Evolutionary conservation across 345 rosid genomes (phyloP).

Genomic region (Mallotus nudiflorus): DNA sequence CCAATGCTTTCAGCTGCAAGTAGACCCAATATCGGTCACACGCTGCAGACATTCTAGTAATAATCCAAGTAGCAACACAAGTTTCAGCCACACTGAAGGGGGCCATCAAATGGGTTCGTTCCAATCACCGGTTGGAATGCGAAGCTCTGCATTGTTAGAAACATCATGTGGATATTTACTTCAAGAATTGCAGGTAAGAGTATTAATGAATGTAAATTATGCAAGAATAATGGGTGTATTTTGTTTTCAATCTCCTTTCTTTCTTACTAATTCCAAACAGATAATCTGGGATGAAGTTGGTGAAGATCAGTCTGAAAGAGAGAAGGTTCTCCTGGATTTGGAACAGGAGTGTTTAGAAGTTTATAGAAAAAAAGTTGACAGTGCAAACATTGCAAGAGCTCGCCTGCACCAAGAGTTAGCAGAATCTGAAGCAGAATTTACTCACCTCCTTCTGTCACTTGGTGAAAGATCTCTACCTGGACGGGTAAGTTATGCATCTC

Average conservation of each 20-base stretch:
- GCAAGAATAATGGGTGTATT: background rate
- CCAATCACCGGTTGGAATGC: constrained; percentile 61
- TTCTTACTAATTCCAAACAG: constrained; percentile 36
- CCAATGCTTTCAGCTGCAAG: constrained; percentile 25
- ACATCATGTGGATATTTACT: constrained; percentile 87
- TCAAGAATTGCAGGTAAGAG: constrained; percentile 83
- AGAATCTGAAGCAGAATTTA: constrained; percentile 95
- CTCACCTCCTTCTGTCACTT: constrained; percentile 90
- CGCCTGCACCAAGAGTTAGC: constrained; percentile 97
- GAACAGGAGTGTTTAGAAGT: constrained; percentile 92
- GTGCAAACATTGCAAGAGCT: constrained; percentile 85
- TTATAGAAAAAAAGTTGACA: constrained; percentile 89
- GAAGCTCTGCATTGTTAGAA: constrained; percentile 57
- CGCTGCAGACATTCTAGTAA: constrained; percentile 13
- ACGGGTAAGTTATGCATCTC: constrained; percentile 56
- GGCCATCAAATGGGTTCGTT: constrained; percentile 59
- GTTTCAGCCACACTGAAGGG: constrained; percentile 5
- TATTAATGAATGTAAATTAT: constrained; percentile 2
- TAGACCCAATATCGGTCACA: constrained; percentile 16
- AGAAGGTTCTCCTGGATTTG: constrained; percentile 74
- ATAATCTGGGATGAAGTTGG: constrained; percentile 99
- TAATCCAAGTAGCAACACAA: constrained; percentile 4
- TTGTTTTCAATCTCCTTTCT: background rate
- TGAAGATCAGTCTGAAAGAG: constrained; percentile 72
- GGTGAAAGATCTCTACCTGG: constrained; percentile 95